Evolutionary conservation across 495 filamentous ascomycete genomes (phyloP), one percentile per base, ranked within the genome.

Genomic region (Thermochaetoides thermophila): DNA sequence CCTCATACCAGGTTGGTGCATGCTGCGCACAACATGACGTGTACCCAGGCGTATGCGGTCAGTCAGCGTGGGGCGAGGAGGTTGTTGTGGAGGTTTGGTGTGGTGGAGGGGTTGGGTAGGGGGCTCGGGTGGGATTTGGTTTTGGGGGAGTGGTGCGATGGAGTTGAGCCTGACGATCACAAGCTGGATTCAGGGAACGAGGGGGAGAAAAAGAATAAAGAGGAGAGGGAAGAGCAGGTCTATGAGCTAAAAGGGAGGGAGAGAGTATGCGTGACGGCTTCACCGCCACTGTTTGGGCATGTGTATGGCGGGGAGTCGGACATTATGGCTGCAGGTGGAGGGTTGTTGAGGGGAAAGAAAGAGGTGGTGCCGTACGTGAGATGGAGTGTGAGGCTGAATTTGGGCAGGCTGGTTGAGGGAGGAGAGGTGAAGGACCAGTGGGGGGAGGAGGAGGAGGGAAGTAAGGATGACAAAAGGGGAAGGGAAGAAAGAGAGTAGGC

Each of bases 41-140:
- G 63, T 42, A 66, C 54, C 1, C 56, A 64, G 17, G 61, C 62
- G 0, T 68, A 66, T 29, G 62, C 62, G 7, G 62, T 68, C 8
- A 59, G 50, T 17, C 52, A 54, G 31, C 39, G 41, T 11, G 63
- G 62, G 5, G 63, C 61, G 7, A 49, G 58, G n/a, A 61, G 56
- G 39, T 32, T 66, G 16, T 39, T 66, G 13, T 53, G 42, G 37
- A 43, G 48, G 42, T 62, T 65, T 44, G 47, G 56, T 1, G 20
- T 58, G 13, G 26, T 45, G 34, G 49, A 44, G 7, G 21, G 21
- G 21, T 47, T 61, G 29, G 55, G 54, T 9, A 33, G n/a, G n/a
- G n/a, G n/a, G n/a, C n/a, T 41, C 3, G 56, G 61, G 10, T 67
- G 59, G 56, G 61, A 67, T 20, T 38, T 61, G 32, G 56, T 62